Percentiles rank a stretch among this genome's conserved stretches.
These are phyloP conservation scores for Psidium guajava DNA, from an alignment of 345 rosid species.

Conservation along the genomic window DNA sequence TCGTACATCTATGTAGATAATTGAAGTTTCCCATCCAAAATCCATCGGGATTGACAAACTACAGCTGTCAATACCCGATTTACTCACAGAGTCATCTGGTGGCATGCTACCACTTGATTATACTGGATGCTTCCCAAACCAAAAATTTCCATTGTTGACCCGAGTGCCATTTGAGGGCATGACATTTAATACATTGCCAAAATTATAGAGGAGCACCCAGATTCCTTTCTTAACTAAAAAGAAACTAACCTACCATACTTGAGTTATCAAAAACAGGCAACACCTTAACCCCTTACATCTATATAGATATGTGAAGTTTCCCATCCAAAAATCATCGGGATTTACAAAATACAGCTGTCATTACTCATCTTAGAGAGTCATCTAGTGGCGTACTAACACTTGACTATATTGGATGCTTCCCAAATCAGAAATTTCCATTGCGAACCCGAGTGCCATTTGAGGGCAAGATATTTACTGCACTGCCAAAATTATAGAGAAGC, in stretches of 20 bases:
- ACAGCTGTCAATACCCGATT: too few relatives aligned
- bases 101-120: too few relatives aligned
- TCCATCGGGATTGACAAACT: neutral
- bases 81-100: neutral
- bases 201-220: rapidly evolving
- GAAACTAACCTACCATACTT: neutral
- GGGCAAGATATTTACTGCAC: neutral
- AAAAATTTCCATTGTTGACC: neutral
- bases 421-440: neutral
- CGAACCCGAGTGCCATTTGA: neutral
- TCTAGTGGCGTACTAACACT: too few relatives aligned
- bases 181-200: neutral
- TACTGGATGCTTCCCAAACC: too few relatives aligned
- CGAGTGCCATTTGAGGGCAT: neutral
- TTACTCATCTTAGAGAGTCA: too few relatives aligned
- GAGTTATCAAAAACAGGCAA: neutral
- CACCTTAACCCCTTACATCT: neutral
- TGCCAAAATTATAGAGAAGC: neutral
- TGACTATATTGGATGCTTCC: too few relatives aligned
- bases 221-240: neutral
- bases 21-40: neutral
- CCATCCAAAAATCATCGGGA: neutral
- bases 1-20: too few relatives aligned
- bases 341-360: too few relatives aligned
- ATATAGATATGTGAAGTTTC: neutral